Conservation (phyloP, 495 filamentous ascomycete genomes). For the Hypoxylon lenormandii region DNA sequence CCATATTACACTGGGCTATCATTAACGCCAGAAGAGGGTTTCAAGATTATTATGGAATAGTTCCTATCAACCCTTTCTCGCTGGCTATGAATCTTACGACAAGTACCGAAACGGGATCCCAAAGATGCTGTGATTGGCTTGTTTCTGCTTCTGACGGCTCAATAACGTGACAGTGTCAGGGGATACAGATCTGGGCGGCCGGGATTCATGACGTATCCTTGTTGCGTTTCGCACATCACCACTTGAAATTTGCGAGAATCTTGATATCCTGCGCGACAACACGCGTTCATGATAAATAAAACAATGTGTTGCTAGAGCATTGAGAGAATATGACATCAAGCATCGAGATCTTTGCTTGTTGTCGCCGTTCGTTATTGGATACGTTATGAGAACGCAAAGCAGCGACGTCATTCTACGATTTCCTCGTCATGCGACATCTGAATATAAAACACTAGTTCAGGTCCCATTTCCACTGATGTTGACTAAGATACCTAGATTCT, state of each 20-base stretch:
- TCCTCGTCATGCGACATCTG: not conserved
- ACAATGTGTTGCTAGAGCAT: not conserved
- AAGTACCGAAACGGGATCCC: not conserved
- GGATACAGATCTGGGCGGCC: not conserved
- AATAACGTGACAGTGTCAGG: not conserved
- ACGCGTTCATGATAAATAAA: conserved; percentile 4
- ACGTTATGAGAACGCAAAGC: not conserved
- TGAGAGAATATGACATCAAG: conserved; percentile 31
- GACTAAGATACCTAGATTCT: not conserved
- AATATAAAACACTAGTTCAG: not conserved
- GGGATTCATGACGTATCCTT: conserved; percentile 8
- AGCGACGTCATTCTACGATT: conserved; percentile 3
- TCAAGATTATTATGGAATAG: too few species aligned
- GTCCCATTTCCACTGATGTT: not conserved
- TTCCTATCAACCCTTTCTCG: too few species aligned
- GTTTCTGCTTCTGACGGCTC: not conserved
- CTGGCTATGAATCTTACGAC: too few species aligned
- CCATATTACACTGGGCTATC: too few species aligned
- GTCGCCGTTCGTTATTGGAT: not conserved
- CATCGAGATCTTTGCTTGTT: conserved; percentile 12
- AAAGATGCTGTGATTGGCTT: not conserved
- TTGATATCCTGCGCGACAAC: not conserved
- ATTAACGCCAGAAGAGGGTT: too few species aligned
- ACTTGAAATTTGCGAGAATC: not conserved
- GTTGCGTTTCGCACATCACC: conserved; percentile 3